A percentile compares a stretch with the other conserved stretches of the same genome.
Evolutionary conservation across 192 early-diverging fungal genomes (phyloP).

Genomic region (Spinellus fusiger): DNA sequence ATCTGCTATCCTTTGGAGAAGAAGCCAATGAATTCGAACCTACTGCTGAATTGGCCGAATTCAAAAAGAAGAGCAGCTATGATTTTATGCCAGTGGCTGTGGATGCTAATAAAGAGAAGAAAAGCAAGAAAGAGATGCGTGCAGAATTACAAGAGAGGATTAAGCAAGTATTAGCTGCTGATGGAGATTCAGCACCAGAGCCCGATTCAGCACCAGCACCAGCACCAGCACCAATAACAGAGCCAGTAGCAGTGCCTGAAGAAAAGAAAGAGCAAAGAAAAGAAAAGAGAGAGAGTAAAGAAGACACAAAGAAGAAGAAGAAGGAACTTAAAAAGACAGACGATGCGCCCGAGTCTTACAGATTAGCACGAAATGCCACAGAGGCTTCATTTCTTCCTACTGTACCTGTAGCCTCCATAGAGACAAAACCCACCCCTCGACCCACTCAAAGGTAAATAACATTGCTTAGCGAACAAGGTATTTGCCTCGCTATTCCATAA

Average conservation of each 20-base stretch:
- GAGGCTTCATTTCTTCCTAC: not conserved
- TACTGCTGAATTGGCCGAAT: slow-evolving; percentile 10
- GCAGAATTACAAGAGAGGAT: not conserved
- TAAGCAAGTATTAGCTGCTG: not conserved
- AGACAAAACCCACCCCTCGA: no score
- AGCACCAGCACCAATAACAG: not conserved
- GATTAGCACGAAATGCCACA: not conserved
- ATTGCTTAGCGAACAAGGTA: no score
- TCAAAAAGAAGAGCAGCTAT: slow-evolving; percentile 70
- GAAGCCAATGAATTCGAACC: slow-evolving; percentile 61
- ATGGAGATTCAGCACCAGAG: no score
- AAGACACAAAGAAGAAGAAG: slow-evolving; percentile 9
- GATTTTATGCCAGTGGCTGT: slow-evolving; percentile 49
- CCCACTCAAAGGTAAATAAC: no score
- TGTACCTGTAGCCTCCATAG: no score
- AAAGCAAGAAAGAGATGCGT: not conserved
- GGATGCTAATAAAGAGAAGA: not conserved
- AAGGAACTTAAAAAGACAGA: not conserved
- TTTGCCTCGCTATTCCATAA: no score
- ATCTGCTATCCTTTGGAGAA: slow-evolving; percentile 86
- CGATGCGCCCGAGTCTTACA: not conserved
- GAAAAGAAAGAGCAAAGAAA: not conserved
- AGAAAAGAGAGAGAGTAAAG: slow-evolving; percentile 20
- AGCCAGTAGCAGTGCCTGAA: not conserved
- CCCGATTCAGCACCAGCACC: no score